Evolutionary conservation across 164 flowering plant species (phyloP).

Genomic region (Vitis rupestris): DNA sequence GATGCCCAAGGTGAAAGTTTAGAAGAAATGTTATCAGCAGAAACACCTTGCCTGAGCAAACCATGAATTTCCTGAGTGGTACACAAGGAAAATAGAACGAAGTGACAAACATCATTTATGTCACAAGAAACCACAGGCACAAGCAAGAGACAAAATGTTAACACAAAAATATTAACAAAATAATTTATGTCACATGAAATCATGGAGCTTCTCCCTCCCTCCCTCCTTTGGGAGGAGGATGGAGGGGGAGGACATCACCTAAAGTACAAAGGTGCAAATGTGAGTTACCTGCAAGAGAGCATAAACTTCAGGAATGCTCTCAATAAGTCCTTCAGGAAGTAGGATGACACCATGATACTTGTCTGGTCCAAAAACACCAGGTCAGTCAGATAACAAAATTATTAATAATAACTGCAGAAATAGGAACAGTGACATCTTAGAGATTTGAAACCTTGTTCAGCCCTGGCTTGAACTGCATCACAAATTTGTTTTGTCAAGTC

Average conservation of each 20-base stretch:
- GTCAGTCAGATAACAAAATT: slow-evolving; percentile 1
- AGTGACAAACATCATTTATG: neutral
- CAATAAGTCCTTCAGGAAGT: slow-evolving; percentile 94
- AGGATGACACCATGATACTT: slow-evolving; percentile 95
- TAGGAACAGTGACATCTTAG: neutral
- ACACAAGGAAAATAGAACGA: neutral
- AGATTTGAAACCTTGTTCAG: slow-evolving; percentile 60
- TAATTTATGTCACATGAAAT: no score
- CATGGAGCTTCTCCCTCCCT: no score
- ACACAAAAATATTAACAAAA: neutral
- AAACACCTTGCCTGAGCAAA: slow-evolving; percentile 75
- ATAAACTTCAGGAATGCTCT: slow-evolving; percentile 96
- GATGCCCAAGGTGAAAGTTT: slow-evolving; percentile 99
- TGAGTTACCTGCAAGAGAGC: slow-evolving; percentile 82
- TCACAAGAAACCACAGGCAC: no score
- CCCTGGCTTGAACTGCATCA: slow-evolving; percentile 96
- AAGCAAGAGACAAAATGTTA: no score
- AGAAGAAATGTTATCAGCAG: slow-evolving; percentile 69
- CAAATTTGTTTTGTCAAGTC: slow-evolving; percentile 91
- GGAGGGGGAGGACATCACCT: no score
- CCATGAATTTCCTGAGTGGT: slow-evolving; percentile 80
- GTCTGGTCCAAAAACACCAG: slow-evolving; percentile 39
- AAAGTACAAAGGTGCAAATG: neutral
- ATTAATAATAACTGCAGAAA: neutral
- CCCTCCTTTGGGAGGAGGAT: no score